Conservation (phyloP, 176 grass and related monocot species). For the Hsuehochloa calcarea region DNA sequence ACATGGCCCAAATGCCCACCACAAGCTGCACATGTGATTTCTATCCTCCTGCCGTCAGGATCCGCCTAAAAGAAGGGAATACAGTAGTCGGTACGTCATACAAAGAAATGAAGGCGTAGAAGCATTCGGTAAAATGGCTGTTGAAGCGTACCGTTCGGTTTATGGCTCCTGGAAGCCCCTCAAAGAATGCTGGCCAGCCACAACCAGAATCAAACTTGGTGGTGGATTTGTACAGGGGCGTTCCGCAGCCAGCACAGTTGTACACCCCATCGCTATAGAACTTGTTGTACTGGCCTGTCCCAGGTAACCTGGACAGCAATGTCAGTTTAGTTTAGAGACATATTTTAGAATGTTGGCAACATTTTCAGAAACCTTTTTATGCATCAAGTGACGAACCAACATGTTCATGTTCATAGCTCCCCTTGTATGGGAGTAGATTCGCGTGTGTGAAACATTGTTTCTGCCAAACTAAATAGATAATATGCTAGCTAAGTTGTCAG, state of each 20-base stretch:
- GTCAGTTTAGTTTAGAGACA: background rate
- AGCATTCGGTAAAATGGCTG: background rate
- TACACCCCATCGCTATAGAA: conserved; percentile 57
- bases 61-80: conserved; percentile 46
- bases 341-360: background rate
- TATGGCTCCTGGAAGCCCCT: conserved; percentile 87
- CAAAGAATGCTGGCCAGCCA: conserved; percentile 92
- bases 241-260: conserved; percentile 64
- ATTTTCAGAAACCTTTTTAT: conserved; percentile 9
- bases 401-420: background rate
- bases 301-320: conserved; percentile 37
- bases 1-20: conserved; percentile 89
- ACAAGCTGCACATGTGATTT: conserved; percentile 77
- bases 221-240: conserved; percentile 78
- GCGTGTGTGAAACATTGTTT: background rate
- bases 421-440: background rate
- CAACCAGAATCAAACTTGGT: conserved; percentile 92
- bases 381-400: background rate
- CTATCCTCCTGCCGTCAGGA: conserved; percentile 69
- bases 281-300: conserved; percentile 82
- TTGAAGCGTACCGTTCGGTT: conserved; percentile 45
- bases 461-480: background rate
- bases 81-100: background rate
- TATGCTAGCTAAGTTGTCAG: background rate
- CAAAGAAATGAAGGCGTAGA: background rate